These are phyloP conservation scores for Vigna unguiculata DNA, from an alignment of 306 rosid genomes.

Conservation along the genomic window DNA sequence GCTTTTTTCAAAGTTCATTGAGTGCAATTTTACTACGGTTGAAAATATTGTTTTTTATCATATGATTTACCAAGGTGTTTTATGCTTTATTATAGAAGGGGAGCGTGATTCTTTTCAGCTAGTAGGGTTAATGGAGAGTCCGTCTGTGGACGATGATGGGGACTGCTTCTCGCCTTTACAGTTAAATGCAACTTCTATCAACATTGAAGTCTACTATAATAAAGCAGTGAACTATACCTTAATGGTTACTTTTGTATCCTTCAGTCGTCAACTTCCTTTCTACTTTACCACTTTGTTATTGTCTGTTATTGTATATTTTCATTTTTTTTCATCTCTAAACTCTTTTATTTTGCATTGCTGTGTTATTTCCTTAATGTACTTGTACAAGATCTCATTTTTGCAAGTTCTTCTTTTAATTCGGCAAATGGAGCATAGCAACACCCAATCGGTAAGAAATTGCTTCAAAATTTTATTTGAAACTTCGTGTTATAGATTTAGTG, in stretches of 20 bases:
- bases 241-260: slow-evolving; percentile 99
- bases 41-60: slow-evolving; percentile 25
- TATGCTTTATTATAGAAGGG: slow-evolving; percentile 62
- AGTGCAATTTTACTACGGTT: slow-evolving; percentile 22
- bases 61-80: slow-evolving; percentile 37
- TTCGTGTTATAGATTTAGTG: slow-evolving; percentile 33
- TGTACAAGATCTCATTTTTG: slow-evolving; percentile 84
- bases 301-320: slow-evolving; percentile 47
- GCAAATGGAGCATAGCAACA: slow-evolving; percentile 99
- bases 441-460: slow-evolving; percentile 83
- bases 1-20: not conserved
- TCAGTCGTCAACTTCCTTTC: slow-evolving; percentile 30
- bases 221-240: slow-evolving; percentile 98
- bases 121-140: slow-evolving; percentile 96
- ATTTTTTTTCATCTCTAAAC: slow-evolving; percentile 43
- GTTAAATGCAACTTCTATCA: slow-evolving; percentile 89
- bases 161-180: slow-evolving; percentile 90
- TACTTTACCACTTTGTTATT: slow-evolving; percentile 32
- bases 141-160: slow-evolving; percentile 83
- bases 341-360: slow-evolving; percentile 33
- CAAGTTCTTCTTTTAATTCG: slow-evolving; percentile 97
- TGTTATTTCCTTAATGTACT: slow-evolving; percentile 62
- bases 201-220: slow-evolving; percentile 90
- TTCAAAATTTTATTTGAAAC: slow-evolving; percentile 20
- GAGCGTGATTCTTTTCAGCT: slow-evolving; percentile 79